Base-by-base conservation (phyloP, 441 rosid species). In the Lepidium campestre region DNA sequence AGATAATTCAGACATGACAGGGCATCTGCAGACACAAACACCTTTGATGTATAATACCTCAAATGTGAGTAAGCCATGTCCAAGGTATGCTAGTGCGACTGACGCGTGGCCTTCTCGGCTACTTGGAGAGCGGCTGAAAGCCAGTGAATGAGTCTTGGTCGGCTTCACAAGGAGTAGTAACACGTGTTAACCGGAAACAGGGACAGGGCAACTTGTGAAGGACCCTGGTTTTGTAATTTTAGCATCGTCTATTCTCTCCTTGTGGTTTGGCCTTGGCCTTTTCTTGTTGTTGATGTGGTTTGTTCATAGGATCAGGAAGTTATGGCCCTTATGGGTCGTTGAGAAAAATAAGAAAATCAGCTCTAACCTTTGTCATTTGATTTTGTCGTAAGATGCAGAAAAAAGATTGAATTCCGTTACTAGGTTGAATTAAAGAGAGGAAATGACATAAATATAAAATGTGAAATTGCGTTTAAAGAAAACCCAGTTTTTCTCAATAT, bases 41-140 rank as follows among this genome's bases (percentile, higher is more conserved):
- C 46, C 67, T 3, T 11, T 55, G 44, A 55, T 62, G 44, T 48
- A 40, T 72, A 72, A 57, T 37, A 57, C 75, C 62, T 62, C 88
- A 29, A 58, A 79, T 41, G 85, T 93, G 64, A 84, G 93, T 72
- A 93, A 90, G 71, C 98, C 98, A 1, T 91, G 88, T 66, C 90
- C 98, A 13, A 82, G 98, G 73, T 93, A 90, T 67, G 93, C 90
- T 7, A 86, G 85, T 0, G 72, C 85, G 0, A 73, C 83, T 27
- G 97, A 93, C 77, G 83, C 89, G 1, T 93, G 98, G 98, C 84
- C 96, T 12, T 83, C 86, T 23, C 85, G 81, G 57, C 82, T 93
- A 61, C 92, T 93, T 34, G 84, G 80, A 23, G 88, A 84, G 67
- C 73, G 80, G 25, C 22, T 65, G 2, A 48, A 57, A 44, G 57